phyloP scores from a whole-genome alignment of 345 rosid species.

The Citrus reticulata region DNA sequence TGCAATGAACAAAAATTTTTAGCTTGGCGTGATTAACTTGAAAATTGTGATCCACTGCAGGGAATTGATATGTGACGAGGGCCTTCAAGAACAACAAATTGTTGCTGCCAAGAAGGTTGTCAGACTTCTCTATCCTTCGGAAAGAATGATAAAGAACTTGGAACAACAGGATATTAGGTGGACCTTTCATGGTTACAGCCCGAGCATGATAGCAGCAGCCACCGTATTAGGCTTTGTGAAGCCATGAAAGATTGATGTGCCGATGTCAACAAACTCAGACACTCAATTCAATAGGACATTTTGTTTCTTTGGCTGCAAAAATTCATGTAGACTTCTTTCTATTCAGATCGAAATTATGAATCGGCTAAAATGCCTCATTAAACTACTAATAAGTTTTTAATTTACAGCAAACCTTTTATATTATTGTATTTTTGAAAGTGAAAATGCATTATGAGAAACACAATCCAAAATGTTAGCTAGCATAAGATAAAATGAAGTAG shows the following conservation, averaged over 20 bases:
- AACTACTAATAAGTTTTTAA: too few relatives aligned
- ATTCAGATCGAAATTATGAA: not conserved
- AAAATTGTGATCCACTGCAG: conserved; percentile 35
- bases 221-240: conserved; percentile 47
- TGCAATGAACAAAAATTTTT: not conserved
- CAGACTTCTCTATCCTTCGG: conserved; percentile 50
- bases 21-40: not conserved
- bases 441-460: too few relatives aligned
- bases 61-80: conserved; percentile 43
- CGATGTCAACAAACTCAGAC: not conserved
- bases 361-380: not conserved
- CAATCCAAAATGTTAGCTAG: too few relatives aligned
- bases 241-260: conserved; percentile 8
- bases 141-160: conserved; percentile 13
- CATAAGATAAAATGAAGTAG: too few relatives aligned
- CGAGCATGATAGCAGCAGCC: conserved; percentile 71
- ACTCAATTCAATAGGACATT: not conserved
- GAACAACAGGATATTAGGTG: conserved; percentile 11
- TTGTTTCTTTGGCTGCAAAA: not conserved
- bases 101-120: conserved; percentile 55
- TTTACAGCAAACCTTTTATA: too few relatives aligned
- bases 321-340: not conserved
- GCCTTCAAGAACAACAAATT: conserved; percentile 48
- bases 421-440: too few relatives aligned
- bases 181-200: conserved; percentile 29